Evolutionary conservation across 2,329 filamentous ascomycete genomes (phyloP).

Genomic region (Aspergillus caelatus): DNA sequence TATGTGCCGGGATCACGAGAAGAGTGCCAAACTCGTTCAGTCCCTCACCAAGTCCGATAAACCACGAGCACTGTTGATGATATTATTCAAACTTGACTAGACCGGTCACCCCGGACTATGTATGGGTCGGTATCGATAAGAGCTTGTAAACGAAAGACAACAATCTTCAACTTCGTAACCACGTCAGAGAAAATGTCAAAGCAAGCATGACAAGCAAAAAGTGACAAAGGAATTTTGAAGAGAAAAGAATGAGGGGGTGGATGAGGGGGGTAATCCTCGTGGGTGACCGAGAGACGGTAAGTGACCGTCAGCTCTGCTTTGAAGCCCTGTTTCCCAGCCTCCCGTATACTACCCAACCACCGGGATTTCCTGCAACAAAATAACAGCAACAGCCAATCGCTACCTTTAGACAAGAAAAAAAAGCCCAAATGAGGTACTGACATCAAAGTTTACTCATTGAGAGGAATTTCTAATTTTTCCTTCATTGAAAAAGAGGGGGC

Average conservation of each 20-base stretch:
- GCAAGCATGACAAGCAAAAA: slow-evolving; percentile 8
- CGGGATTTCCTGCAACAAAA: slow-evolving; percentile 31
- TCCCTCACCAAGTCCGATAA: neutral
- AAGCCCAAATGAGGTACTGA: neutral
- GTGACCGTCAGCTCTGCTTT: neutral
- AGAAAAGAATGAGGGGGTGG: slow-evolving; percentile 8
- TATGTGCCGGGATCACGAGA: slow-evolving; percentile 3
- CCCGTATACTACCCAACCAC: slow-evolving; percentile 33
- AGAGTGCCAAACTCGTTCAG: neutral
- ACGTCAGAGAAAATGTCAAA: slow-evolving; percentile 2
- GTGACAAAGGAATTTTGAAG: neutral
- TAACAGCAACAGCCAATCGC: slow-evolving; percentile 15
- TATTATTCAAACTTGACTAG: neutral
- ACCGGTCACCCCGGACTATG: neutral
- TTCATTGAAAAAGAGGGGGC: slow-evolving; percentile 5
- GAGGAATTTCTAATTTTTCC: neutral
- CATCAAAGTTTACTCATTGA: neutral
- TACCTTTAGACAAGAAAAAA: neutral
- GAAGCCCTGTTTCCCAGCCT: slow-evolving; percentile 1
- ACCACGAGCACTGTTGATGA: neutral
- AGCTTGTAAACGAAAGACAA: slow-evolving; percentile 1
- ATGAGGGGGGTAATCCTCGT: neutral
- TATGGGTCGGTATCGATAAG: slow-evolving; percentile 2
- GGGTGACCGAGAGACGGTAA: neutral
- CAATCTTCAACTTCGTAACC: slow-evolving; percentile 6